Conservation (phyloP, 768 basidiomycete genomes). For the Pleurotus ostreatus region DNA sequence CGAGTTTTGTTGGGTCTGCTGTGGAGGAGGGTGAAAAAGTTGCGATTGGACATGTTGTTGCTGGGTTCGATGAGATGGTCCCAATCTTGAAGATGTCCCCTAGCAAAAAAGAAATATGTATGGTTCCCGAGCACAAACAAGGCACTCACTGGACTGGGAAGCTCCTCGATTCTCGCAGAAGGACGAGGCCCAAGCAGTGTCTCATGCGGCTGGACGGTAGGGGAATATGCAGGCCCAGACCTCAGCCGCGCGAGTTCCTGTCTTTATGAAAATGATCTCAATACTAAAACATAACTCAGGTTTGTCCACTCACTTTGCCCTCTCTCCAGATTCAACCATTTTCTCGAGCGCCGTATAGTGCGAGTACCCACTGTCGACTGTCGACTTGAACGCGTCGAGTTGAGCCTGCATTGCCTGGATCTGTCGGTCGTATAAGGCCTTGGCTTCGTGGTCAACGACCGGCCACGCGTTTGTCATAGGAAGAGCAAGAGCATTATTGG, state of each 20-base stretch:
- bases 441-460: not conserved
- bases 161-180: constrained; percentile 2
- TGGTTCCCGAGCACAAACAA: too few relatives aligned
- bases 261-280: not conserved
- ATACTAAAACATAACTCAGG: not conserved
- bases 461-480: not conserved
- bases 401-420: constrained; percentile 5
- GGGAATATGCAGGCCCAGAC: not conserved
- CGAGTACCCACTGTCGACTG: not conserved
- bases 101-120: too few relatives aligned
- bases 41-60: too few relatives aligned
- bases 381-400: not conserved
- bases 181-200: not conserved
- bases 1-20: too few relatives aligned
- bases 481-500: not conserved
- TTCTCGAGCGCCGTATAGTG: constrained; percentile 3
- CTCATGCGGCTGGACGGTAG: not conserved
- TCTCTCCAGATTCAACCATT: constrained; percentile 8
- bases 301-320: constrained; percentile 7
- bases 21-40: too few relatives aligned
- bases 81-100: too few relatives aligned
- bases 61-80: too few relatives aligned
- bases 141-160: not conserved
- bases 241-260: not conserved
- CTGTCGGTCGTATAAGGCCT: not conserved